phyloP scores from a whole-genome alignment of 192 early-diverging fungal genomes.

The Oehlia diaphana region DNA sequence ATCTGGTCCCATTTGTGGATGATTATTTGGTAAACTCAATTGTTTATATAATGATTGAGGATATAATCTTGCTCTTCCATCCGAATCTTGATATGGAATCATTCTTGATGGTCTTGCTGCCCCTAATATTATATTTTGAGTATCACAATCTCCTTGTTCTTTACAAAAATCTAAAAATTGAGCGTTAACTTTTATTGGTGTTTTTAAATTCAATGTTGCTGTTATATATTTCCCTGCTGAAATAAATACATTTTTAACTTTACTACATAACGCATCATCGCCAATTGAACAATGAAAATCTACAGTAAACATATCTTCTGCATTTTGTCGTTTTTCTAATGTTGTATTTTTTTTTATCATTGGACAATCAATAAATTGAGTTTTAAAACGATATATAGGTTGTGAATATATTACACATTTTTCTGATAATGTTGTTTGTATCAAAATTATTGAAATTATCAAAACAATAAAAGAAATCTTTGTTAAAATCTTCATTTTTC shows the following conservation, averaged over 20 bases:
- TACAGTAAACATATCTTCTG: neutral
- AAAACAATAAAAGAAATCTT: neutral
- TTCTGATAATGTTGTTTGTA: neutral
- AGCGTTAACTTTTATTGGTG: conserved; percentile 40
- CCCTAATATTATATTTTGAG: conserved; percentile 9
- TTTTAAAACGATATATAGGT: neutral
- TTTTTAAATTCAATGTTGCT: conserved; percentile 28
- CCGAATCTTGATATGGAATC: conserved; percentile 36
- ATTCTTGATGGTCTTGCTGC: conserved; percentile 38
- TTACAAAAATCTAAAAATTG: conserved; percentile 39
- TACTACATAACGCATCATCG: conserved; percentile 28
- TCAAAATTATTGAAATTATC: neutral
- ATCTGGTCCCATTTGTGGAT: conserved; percentile 31
- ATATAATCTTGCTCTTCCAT: conserved; percentile 38
- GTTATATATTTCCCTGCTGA: conserved; percentile 36
- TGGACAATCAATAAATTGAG: neutral
- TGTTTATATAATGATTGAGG: conserved; percentile 47
- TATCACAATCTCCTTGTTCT: neutral
- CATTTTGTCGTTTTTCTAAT: neutral
- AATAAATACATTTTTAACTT: conserved; percentile 33
- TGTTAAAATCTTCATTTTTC: neutral
- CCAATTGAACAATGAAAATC: neutral
- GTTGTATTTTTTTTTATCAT: neutral
- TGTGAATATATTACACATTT: neutral
- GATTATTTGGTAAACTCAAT: conserved; percentile 14